These are phyloP conservation scores for Plasmodiophora brassicae DNA, from an alignment of 208 protist genomes.

Conservation along the genomic window DNA sequence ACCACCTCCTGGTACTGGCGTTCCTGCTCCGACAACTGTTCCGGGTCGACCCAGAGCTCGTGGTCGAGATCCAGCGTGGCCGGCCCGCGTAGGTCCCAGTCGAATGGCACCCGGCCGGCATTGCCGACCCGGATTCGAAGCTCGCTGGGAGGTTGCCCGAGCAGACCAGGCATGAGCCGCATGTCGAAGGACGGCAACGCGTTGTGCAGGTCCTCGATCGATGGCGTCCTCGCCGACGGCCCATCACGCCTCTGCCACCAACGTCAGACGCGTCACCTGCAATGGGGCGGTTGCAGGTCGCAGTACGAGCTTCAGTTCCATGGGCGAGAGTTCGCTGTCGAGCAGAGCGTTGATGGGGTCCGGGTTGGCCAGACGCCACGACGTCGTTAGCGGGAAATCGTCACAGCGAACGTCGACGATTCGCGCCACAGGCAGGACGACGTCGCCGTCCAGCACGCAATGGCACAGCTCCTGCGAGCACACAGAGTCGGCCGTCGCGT, in stretches of 20 bases:
- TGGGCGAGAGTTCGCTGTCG: neutral
- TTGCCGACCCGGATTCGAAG: neutral
- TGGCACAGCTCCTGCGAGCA: neutral
- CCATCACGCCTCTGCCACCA: too few relatives aligned
- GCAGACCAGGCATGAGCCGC: neutral
- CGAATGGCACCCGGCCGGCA: neutral
- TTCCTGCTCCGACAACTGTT: neutral
- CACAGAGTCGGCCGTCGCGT: neutral
- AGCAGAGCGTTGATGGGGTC: neutral
- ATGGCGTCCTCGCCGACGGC: too few relatives aligned
- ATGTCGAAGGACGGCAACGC: neutral
- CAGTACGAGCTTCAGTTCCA: too few relatives aligned
- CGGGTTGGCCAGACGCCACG: neutral
- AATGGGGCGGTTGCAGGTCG: too few relatives aligned
- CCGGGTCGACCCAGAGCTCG: constrained; percentile 13
- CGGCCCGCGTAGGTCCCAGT: neutral
- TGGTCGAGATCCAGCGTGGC: neutral
- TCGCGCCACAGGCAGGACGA: neutral
- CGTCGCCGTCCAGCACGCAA: neutral
- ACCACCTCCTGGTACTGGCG: neutral
- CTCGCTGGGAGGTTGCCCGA: neutral
- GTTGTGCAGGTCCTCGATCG: too few relatives aligned
- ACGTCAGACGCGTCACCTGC: too few relatives aligned
- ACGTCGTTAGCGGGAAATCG: neutral
- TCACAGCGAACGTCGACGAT: neutral